Percentiles rank a stretch among this genome's conserved stretches.
Evolutionary conservation across 768 basidiomycete genomes (phyloP).

Genomic region (Phaeotremella fagi): DNA sequence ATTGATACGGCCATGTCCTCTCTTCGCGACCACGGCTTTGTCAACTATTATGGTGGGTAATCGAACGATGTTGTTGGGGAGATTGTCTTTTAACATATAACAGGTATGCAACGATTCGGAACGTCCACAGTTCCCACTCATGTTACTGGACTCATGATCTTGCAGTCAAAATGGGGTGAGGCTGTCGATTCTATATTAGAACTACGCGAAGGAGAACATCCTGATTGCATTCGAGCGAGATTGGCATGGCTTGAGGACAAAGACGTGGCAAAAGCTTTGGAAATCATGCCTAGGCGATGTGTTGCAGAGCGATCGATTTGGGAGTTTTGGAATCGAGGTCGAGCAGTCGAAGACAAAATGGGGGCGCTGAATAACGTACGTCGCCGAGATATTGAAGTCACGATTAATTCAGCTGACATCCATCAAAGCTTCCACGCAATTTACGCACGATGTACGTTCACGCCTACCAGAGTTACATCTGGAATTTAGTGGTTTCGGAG

Average conservation of each 20-base stretch:
- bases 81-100: conserved; percentile 4
- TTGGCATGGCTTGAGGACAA: conserved; percentile 82
- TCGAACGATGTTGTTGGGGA: neutral
- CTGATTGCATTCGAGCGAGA: conserved; percentile 76
- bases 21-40: conserved; percentile 80
- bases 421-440: conserved; percentile 79
- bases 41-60: conserved; percentile 89
- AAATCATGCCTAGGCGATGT: conserved; percentile 80
- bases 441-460: conserved; percentile 96
- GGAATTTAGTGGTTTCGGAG: conserved; percentile 96
- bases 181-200: conserved; percentile 78
- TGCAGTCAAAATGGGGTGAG: conserved; percentile 83
- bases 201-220: conserved; percentile 83
- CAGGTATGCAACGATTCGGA: conserved; percentile 97
- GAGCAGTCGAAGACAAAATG: conserved; percentile 63
- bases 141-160: conserved; percentile 80
- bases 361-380: conserved; percentile 76
- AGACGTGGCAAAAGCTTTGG: conserved; percentile 73
- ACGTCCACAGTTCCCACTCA: conserved; percentile 95
- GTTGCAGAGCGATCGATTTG: conserved; percentile 90
- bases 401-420: neutral
- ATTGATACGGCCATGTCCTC: conserved; percentile 71
- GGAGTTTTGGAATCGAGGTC: conserved; percentile 78
- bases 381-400: conserved; percentile 7
- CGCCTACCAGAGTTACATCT: conserved; percentile 96